Conservation (phyloP, 2,329 filamentous ascomycete genomes). For the Talaromyces rugulosus region DNA sequence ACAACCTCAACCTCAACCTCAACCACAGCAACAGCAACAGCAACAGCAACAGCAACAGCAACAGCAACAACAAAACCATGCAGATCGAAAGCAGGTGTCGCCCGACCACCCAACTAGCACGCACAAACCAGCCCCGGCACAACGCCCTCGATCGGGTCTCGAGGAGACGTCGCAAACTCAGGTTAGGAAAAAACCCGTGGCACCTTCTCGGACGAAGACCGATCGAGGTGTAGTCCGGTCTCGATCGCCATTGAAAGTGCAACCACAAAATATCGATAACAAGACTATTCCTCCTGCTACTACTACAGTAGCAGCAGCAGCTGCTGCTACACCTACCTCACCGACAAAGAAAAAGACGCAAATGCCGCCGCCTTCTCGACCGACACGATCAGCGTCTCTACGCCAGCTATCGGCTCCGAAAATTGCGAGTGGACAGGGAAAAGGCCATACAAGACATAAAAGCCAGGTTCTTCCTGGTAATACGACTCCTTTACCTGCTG, state of each 20-base stretch:
- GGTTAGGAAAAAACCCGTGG: background rate
- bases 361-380: conserved; percentile 30
- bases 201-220: background rate
- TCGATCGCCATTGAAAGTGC: conserved; percentile 6
- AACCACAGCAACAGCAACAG: conserved; percentile 11
- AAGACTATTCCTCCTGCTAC: conserved; percentile 5
- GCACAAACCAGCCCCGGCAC: background rate
- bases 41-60: conserved; percentile 11
- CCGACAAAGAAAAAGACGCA: conserved; percentile 22
- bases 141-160: background rate
- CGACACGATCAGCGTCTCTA: conserved; percentile 33
- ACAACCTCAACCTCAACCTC: background rate
- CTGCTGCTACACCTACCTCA: conserved; percentile 14
- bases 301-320: no score
- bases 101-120: background rate
- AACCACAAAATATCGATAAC: background rate
- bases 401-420: conserved; percentile 27
- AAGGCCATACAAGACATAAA: conserved; percentile 30
- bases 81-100: background rate
- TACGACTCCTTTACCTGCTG: background rate
- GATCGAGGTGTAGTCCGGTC: conserved; percentile 2
- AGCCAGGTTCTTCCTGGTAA: conserved; percentile 28
- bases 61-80: background rate
- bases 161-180: background rate
- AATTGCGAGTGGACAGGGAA: conserved; percentile 14